Percentiles rank a stretch among this genome's conserved stretches.
Conservation (phyloP, 148 eudicot genomes). For the Salicornia ramosissima region DNA sequence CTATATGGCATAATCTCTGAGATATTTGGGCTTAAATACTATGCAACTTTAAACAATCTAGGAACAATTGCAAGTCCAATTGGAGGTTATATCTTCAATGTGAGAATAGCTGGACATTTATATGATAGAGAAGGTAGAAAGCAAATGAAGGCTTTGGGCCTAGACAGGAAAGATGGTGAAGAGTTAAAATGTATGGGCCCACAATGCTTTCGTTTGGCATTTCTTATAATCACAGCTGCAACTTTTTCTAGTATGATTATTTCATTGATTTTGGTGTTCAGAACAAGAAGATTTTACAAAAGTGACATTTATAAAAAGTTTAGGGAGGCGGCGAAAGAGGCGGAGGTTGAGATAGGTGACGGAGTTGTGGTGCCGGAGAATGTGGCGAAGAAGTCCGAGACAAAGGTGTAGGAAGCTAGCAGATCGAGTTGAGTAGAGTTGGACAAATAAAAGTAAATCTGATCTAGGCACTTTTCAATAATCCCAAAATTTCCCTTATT, state of each 20-base stretch:
- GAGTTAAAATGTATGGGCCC: slow-evolving; percentile 32
- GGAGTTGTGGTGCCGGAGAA: neutral
- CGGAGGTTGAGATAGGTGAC: neutral
- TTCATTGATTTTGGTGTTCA: slow-evolving; percentile 33
- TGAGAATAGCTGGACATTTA: slow-evolving; percentile 33
- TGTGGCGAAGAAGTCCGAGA: slow-evolving; percentile 1
- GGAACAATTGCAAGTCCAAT: slow-evolving; percentile 43
- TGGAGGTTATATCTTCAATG: slow-evolving; percentile 35
- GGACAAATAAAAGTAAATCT: too few species aligned
- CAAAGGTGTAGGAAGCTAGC: neutral
- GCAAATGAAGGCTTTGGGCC: slow-evolving; percentile 26
- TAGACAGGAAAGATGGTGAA: slow-evolving; percentile 9
- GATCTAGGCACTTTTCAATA: too few species aligned
- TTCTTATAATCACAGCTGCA: slow-evolving; percentile 35
- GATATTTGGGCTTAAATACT: slow-evolving; percentile 40
- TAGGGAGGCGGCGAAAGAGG: slow-evolving; percentile 18
- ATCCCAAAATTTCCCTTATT: too few species aligned
- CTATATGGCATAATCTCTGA: slow-evolving; percentile 41
- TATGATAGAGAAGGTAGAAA: slow-evolving; percentile 31
- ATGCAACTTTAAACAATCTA: slow-evolving; percentile 36
- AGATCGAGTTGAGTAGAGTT: too few species aligned
- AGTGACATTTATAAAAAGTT: slow-evolving; percentile 42
- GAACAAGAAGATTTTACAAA: slow-evolving; percentile 38
- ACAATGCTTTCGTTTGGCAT: slow-evolving; percentile 31
- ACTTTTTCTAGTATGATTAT: slow-evolving; percentile 31